These are phyloP conservation scores for Wallacemonas sp. DNA, from an alignment of 208 protist genomes.

Conservation along the genomic window DNA sequence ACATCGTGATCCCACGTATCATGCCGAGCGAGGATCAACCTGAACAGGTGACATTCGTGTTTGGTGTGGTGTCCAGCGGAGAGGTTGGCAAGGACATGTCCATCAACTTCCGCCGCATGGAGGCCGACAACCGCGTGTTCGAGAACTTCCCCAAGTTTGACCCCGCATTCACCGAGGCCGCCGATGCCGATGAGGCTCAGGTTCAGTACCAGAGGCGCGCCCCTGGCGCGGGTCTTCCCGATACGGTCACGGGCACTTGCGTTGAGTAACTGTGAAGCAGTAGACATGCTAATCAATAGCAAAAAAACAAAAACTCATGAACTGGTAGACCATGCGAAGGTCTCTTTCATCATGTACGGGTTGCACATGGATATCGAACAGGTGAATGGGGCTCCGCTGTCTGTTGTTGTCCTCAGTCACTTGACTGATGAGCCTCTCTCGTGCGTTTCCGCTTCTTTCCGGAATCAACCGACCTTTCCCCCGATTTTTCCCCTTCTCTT, in stretches of 20 bases:
- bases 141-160: constrained; percentile 87
- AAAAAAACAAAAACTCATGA: too few species aligned
- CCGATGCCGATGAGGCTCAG: too few species aligned
- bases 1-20: constrained; percentile 73
- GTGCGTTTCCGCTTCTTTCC: too few species aligned
- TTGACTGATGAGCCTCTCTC: too few species aligned
- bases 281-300: too few species aligned
- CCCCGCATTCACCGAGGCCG: constrained; percentile 38
- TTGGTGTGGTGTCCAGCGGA: constrained; percentile 58
- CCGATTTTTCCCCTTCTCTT: too few species aligned
- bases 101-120: constrained; percentile 60
- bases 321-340: too few species aligned
- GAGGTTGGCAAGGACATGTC: constrained; percentile 50
- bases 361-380: too few species aligned
- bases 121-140: constrained; percentile 68
- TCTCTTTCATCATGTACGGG: too few species aligned
- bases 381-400: too few species aligned
- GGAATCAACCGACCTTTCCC: too few species aligned
- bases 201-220: constrained; percentile 72
- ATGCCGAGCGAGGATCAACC: constrained; percentile 34
- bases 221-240: constrained; percentile 51
- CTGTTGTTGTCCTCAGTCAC: too few species aligned
- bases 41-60: constrained; percentile 47
- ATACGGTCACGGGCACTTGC: constrained; percentile 40
- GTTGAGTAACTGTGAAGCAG: constrained; percentile 18